Evolutionary conservation across 2,329 filamentous ascomycete species (phyloP).

Genomic region (Aurifilum marmelostoma): DNA sequence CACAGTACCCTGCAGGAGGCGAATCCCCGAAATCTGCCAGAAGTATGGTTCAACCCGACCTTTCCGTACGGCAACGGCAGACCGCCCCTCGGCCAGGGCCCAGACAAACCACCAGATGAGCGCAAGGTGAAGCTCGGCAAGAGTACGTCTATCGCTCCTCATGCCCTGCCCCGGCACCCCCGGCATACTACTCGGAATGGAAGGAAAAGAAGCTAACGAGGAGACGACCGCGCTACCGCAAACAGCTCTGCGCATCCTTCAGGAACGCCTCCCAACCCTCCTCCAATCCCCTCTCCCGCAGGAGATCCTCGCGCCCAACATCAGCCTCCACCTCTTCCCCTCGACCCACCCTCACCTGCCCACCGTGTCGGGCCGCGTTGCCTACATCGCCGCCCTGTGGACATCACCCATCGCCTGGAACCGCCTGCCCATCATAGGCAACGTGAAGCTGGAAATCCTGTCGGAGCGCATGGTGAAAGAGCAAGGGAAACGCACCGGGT

Average conservation of each 20-base stretch:
- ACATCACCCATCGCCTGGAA: slow-evolving; percentile 97
- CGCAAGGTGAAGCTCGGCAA: slow-evolving; percentile 65
- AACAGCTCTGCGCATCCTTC: slow-evolving; percentile 65
- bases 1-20: slow-evolving; percentile 33
- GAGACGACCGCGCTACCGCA: not conserved
- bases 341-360: slow-evolving; percentile 86
- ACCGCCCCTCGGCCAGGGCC: slow-evolving; percentile 30
- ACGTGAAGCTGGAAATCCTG: slow-evolving; percentile 83
- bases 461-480: slow-evolving; percentile 83
- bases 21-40: slow-evolving; percentile 38
- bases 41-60: slow-evolving; percentile 50
- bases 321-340: slow-evolving; percentile 71
- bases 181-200: no score
- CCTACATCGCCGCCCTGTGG: slow-evolving; percentile 93
- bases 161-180: not conserved
- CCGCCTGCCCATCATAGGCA: slow-evolving; percentile 84
- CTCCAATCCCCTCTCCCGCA: slow-evolving; percentile 70
- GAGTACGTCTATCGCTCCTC: slow-evolving; percentile 49
- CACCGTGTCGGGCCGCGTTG: slow-evolving; percentile 85
- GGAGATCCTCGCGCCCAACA: slow-evolving; percentile 75
- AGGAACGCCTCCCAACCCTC: slow-evolving; percentile 68
- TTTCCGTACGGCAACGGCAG: slow-evolving; percentile 36
- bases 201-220: slow-evolving; percentile 17
- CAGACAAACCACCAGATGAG: slow-evolving; percentile 51
- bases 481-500: slow-evolving; percentile 55